Base-by-base conservation (phyloP, 495 filamentous ascomycete genomes). In the Mycothermus thermophilus region DNA sequence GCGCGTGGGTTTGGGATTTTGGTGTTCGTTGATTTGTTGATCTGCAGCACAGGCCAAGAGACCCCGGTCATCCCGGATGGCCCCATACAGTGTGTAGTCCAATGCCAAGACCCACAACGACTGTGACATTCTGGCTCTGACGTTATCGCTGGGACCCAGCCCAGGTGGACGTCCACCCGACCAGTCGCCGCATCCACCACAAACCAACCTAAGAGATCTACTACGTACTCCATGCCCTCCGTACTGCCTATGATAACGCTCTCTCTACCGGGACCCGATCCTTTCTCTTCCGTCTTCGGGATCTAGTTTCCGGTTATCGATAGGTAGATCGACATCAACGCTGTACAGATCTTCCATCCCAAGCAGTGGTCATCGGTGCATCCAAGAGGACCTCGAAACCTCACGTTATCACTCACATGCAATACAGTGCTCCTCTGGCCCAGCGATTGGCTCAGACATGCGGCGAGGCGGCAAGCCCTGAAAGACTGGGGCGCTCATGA, bases 11-110 rank as follows among this genome's bases (percentile, higher is more conserved):
- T 24, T 33, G 30, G 13, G 26, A 27, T 12, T 30, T 20, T 30
- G 30, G 30, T 20, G 30, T n/a, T n/a, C n/a, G 19, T 33, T 40
- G 42, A 40, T 40, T 39, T 39, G 42, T 40, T 44, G 42, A 33
- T 44, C 41, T 40, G 37, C 37, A 28, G 42, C 35, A 32, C 17
- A 39, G n/a, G 36, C 35, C 41, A 37, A 38, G 41, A 10, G 26
- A 34, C 18, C 27, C 30, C 42, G 34, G 37, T 29, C 30, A 8
- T 6, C 34, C 27, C n/a, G n/a, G n/a, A n/a, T n/a, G 22, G 19
- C 23, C 33, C 41, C 41, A 25, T 44, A 39, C 36, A 39, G 41
- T 39, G 41, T 17, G 10, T 5, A 30, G 11, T 27, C 10, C 10
- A 27, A 20, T 5, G 19, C 30, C 24, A 35, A 12, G 27, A 21